These are phyloP conservation scores for Salvia hispanica DNA, from an alignment of 257 asterid species.

Conservation along the genomic window DNA sequence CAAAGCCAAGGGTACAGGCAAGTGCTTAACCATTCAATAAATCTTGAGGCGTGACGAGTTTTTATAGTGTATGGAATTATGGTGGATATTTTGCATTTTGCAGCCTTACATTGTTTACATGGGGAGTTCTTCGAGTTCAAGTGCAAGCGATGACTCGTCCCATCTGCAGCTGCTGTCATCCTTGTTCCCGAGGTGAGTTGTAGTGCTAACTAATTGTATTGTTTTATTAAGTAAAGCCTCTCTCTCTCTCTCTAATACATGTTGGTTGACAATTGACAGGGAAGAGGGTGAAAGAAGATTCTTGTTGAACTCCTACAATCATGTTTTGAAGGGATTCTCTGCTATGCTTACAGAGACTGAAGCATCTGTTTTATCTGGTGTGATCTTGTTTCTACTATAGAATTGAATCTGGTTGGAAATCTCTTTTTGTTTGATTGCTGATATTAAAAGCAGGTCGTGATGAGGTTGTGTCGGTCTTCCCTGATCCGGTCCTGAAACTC, in stretches of 20 bases:
- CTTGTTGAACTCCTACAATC: slow-evolving; percentile 48
- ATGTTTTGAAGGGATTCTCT: slow-evolving; percentile 71
- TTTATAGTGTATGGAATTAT: too few species aligned
- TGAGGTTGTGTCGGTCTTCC: slow-evolving; percentile 73
- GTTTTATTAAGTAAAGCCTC: neutral
- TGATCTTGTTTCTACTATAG: neutral
- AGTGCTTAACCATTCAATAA: slow-evolving; percentile 14
- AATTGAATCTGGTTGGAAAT: neutral
- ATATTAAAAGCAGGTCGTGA: slow-evolving; percentile 40
- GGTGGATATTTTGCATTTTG: slow-evolving; percentile 14
- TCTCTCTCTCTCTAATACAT: neutral
- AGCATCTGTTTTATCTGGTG: slow-evolving; percentile 60
- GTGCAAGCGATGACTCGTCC: slow-evolving; percentile 33
- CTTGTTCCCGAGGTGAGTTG: slow-evolving; percentile 55
- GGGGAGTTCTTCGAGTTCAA: slow-evolving; percentile 58
- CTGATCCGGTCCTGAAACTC: slow-evolving; percentile 67
- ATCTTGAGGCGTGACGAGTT: neutral
- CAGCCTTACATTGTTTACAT: slow-evolving; percentile 77
- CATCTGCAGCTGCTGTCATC: slow-evolving; percentile 57
- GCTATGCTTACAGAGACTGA: slow-evolving; percentile 66
- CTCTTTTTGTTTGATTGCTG: neutral
- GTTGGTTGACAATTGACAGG: slow-evolving; percentile 42
- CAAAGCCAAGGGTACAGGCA: slow-evolving; percentile 40
- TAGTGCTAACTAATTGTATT: neutral
- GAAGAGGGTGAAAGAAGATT: slow-evolving; percentile 47